Base-by-base conservation (phyloP, 2,329 filamentous ascomycete genomes). In the Fusarium tjaetaba region DNA sequence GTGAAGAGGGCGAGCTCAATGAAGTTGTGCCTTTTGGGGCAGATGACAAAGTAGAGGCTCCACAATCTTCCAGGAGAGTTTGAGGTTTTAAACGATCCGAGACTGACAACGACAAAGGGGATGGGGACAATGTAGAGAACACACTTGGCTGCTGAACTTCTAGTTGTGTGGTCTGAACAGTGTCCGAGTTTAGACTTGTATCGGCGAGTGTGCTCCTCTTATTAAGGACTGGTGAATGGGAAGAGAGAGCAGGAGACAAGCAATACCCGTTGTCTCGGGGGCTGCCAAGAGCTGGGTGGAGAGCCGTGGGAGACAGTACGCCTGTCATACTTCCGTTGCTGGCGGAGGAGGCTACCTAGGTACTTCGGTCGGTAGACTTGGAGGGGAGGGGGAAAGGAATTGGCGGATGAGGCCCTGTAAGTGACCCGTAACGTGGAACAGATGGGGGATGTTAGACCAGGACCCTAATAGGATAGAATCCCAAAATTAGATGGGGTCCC, bases 251-350 rank as follows among this genome's bases (percentile, higher is more conserved):
- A 74, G 57, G 68, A 70, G 68, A 74, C 61, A 63, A 61, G 58
- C 68, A 62, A 57, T 57, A 70, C 43, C 62, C 55, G 66, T 68
- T 63, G 53, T 70, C 72, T 68, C 58, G 67, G 69, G 77, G 76
- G 71, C 81, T 82, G 80, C 83, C 84, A 80, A 88, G 84, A 72
- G 81, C 82, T 78, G 86, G 85, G 84, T 89, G 86, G 81, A 88
- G 83, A 73, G 85, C 82, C 63, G 83, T 83, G 65, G 87, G 85
- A 73, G 86, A 87, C 52, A 75, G 68, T 36, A 76, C 60, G 69
- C 73, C 76, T 78, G 76, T 75, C 76, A 78, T 78, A 72, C 76
- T 76, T 68, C 68, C 65, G 65, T 52, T 73, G 55, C 45, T 72
- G 70, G 72, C 63, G 72, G 64, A 72, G 72, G 67, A 61, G 56